Conservation (phyloP, 345 rosid species). For the Abelmoschus esculentus region DNA sequence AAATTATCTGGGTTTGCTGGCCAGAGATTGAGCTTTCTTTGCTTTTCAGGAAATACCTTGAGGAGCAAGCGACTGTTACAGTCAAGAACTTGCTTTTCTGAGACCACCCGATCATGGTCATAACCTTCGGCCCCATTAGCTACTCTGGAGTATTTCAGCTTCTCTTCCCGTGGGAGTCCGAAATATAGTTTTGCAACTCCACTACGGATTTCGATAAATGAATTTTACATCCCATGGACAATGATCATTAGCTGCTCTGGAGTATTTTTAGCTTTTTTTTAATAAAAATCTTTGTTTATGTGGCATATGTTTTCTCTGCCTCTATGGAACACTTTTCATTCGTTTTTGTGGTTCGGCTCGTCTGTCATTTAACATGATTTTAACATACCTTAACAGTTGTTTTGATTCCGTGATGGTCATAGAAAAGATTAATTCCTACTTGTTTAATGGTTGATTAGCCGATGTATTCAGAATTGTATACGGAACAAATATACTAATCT, state of each 20-base stretch:
- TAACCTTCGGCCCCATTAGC: constrained; percentile 37
- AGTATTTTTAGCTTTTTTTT: no score
- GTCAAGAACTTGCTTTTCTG: constrained; percentile 35
- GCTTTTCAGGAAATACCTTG: constrained; percentile 32
- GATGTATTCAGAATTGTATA: no score
- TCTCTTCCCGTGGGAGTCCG: constrained; percentile 34
- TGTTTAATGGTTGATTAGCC: no score
- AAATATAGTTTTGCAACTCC: constrained; percentile 31
- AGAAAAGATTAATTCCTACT: no score
- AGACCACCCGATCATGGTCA: constrained; percentile 36
- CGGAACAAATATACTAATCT: no score
- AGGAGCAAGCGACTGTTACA: constrained; percentile 42
- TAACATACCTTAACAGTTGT: no score
- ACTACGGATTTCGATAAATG: constrained; percentile 34
- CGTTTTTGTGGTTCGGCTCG: no score
- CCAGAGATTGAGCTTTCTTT: constrained; percentile 36
- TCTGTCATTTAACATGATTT: no score
- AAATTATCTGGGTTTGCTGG: constrained; percentile 38
- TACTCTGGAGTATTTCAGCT: constrained; percentile 28
- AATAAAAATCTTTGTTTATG: no score
- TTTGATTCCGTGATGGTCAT: no score
- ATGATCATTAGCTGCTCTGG: constrained; percentile 16
- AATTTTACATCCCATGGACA: constrained; percentile 40
- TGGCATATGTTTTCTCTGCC: no score
- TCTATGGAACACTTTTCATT: no score